Evolutionary conservation across 2,329 filamentous ascomycete genomes (phyloP), one percentile per base, ranked within the genome.

Genomic region (Parafenestella ontariensis): DNA sequence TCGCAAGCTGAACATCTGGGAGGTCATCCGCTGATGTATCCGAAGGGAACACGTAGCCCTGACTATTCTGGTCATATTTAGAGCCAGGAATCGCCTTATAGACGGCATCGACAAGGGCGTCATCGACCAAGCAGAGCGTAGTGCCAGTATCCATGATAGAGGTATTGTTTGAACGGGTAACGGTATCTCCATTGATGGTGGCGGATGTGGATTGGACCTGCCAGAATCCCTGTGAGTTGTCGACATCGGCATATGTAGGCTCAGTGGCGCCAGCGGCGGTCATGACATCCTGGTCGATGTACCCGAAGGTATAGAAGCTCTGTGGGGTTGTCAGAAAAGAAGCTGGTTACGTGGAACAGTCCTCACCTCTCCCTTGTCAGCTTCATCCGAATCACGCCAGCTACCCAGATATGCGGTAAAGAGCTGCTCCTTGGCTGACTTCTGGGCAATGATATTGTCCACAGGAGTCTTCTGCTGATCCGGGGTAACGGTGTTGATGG

Each of bases 121-220:
- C 74, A 11, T 84, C 83, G 9, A 88, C 73, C 44, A 89, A 78
- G 48, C 88, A 75, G 24, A 90, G 84, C 0, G 87, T 87, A 36
- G 88, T 89, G 36, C 88, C 88, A 1, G 88, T 90, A 74, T 90
- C 88, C 68, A 85, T 85, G 71, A 86, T 81, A 44, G 77, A 69
- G 39, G 73, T 63, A 37, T 76, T 69, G n/a, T 36, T 29, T 3
- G 53, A 56, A 5, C 66, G 58, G 18, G 36, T 46, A 42, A 79
- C 74, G 67, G 76, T 64, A 11, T 63, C 34, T 17, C 70, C 70
- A 48, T 74, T 71, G 49, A 84, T 85, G 41, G 86, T 70, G 21
- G 77, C 77, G 28, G 82, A 83, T 17, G 78, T 77, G 5, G 83
- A 77, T 11, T 77, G 80, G 67, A 89, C 82, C 52, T 82, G 74